Conservation (phyloP, 2,329 filamentous ascomycete genomes). For the Emmonsia crescens region DNA sequence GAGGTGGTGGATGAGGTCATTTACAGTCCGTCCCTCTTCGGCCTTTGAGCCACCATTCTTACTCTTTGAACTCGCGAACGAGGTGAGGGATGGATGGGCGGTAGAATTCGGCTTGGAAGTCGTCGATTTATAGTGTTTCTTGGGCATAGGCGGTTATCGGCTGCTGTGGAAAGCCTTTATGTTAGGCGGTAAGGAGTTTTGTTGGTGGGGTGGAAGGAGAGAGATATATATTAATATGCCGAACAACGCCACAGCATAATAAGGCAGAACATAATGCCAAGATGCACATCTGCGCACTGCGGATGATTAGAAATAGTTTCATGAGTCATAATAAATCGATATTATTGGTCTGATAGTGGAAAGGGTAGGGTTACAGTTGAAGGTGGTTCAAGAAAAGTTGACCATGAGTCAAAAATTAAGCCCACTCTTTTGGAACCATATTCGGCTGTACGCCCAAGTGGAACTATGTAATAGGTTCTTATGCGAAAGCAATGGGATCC, state of each 20-base stretch:
- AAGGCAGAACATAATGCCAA: not conserved
- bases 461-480: no score
- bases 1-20: slow-evolving; percentile 38
- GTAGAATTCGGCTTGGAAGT: slow-evolving; percentile 32
- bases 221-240: not conserved
- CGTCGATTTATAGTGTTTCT: slow-evolving; percentile 33
- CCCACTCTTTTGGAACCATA: no score
- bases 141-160: slow-evolving; percentile 32
- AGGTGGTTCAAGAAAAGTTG: no score
- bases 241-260: not conserved
- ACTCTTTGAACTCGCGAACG: slow-evolving; percentile 12
- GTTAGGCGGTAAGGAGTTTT: slow-evolving; percentile 1
- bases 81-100: slow-evolving; percentile 30
- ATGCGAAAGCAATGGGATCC: not conserved
- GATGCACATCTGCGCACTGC: no score
- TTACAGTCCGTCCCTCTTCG: slow-evolving; percentile 29
- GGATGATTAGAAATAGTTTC: no score
- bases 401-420: no score
- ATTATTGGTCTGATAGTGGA: not conserved
- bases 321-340: not conserved
- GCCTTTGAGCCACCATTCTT: slow-evolving; percentile 15
- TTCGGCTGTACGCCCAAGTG: no score
- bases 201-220: slow-evolving; percentile 5
- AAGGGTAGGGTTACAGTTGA: not conserved
- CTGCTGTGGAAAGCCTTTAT: not conserved